Evolutionary conservation across 805 yeast genomes (phyloP), one percentile per base, ranked within the genome.

Genomic region (Maudiozyma turicensis): DNA sequence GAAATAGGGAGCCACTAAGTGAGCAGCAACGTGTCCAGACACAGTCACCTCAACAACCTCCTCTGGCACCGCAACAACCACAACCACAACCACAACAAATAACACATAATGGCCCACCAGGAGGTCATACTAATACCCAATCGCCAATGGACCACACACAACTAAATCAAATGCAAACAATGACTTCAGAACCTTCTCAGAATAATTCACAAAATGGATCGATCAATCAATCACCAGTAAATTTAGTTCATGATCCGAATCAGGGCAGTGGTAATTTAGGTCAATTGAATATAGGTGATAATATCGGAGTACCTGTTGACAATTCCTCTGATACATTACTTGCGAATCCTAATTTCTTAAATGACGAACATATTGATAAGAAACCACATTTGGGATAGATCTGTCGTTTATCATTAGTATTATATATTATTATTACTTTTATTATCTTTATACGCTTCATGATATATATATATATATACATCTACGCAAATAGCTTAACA

Each of bases 1-100:
- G 78, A 50, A 72, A 76, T 32, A 70, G 74, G 49, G 60, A 68
- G 2, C 77, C 77, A 6, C 51, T 67, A 48, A 58, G 57, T 34
- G 63, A 61, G 44, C 66, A 51, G n/a, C 47, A 38, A 43, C 34
- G 29, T 8, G 14, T 40, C 9, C 40, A 38, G 29, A 5, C 40
- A 9, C 43, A 40, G 14, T 11, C 33, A 26, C 14, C 14, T 11
- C 20, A 11, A 35, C 31, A 40, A 32, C 33, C 6, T 29, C 43
- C 37, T 29, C 43, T 15, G 26, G 13, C 4, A 37, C 43, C 6
- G 8, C 45, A 15, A 35, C 32, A 40, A 14, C 43, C 15, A 15
- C 43, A 28, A 14, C 43, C 15, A 15, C 43, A 28, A 26, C 31
- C 8, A n/a, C 43, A 13, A 28, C 43, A 40, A 39, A 6, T 39